A percentile compares a stretch with the other conserved stretches of the same genome.
Conservation (phyloP, 139 green algal species). For the Closterium sp. region DNA sequence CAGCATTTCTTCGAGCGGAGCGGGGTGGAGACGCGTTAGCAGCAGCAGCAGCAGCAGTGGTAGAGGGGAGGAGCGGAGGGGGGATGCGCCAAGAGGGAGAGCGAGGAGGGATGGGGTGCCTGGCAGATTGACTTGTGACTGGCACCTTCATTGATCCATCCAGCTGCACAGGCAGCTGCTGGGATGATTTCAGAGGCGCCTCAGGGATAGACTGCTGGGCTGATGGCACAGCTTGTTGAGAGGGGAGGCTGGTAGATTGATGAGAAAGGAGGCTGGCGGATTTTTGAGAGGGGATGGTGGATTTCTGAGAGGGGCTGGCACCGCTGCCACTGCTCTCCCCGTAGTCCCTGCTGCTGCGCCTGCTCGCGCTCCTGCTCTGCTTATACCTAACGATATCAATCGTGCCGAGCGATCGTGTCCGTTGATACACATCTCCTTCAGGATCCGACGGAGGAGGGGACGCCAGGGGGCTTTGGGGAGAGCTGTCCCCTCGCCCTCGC, state of each 20-base stretch:
- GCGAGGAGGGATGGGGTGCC: no score
- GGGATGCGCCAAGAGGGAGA: not conserved
- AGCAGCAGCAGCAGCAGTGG: not conserved
- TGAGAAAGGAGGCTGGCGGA: no score
- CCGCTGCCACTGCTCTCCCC: not conserved
- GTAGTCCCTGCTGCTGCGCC: not conserved
- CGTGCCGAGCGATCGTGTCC: not conserved
- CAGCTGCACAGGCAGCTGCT: not conserved
- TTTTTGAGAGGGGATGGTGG: not conserved
- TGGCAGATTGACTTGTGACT: not conserved
- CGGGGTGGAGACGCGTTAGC: not conserved
- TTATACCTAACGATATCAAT: not conserved
- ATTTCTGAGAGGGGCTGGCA: not conserved
- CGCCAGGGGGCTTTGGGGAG: not conserved
- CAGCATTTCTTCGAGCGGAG: not conserved
- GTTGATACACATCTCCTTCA: not conserved
- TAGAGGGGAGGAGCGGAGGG: not conserved
- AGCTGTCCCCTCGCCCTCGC: not conserved
- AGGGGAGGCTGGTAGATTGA: no score
- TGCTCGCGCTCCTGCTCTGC: not conserved
- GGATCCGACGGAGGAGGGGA: not conserved
- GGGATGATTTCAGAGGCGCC: no score
- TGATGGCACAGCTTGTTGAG: no score
- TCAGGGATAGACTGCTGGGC: no score
- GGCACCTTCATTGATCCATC: not conserved